Conservation (phyloP, 2,329 filamentous ascomycete genomes). For the Pseudopyricularia cyperi region DNA sequence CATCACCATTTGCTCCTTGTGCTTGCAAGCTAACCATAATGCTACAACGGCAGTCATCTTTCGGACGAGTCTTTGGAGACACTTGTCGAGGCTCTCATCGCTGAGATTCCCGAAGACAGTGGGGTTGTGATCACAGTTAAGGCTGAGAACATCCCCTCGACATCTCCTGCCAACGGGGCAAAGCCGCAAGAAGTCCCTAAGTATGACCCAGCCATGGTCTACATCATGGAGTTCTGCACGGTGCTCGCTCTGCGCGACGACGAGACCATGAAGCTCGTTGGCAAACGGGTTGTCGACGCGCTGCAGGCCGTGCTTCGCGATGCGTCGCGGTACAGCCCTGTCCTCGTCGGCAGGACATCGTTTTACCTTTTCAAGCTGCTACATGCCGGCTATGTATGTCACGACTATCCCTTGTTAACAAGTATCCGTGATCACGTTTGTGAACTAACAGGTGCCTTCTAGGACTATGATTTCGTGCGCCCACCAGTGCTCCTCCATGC, state of each 20-base stretch:
- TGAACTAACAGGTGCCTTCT: constrained; percentile 5
- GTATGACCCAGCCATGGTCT: constrained; percentile 81
- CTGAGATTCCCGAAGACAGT: constrained; percentile 66
- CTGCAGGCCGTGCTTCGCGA: constrained; percentile 76
- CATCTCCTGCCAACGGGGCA: constrained; percentile 42
- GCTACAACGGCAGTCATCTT: constrained; percentile 20
- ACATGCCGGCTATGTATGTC: constrained; percentile 69
- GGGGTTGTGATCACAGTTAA: constrained; percentile 81
- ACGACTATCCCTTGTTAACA: background rate
- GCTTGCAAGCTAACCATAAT: background rate
- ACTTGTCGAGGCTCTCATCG: constrained; percentile 61
- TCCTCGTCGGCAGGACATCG: constrained; percentile 71
- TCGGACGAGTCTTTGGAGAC: constrained; percentile 20
- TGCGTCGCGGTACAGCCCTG: constrained; percentile 62
- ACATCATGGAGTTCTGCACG: constrained; percentile 83
- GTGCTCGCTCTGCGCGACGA: constrained; percentile 65
- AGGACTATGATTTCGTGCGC: constrained; percentile 85
- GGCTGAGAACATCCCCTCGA: constrained; percentile 56
- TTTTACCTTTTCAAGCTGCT: constrained; percentile 80
- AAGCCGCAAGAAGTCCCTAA: constrained; percentile 42
- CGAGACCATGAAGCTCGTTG: constrained; percentile 57
- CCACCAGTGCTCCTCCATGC: constrained; percentile 84
- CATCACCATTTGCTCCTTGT: background rate
- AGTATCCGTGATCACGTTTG: background rate
- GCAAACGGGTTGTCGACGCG: constrained; percentile 66